Evolutionary conservation across 2,329 filamentous ascomycete species (phyloP).

Genomic region (Colletotrichum magnum): DNA sequence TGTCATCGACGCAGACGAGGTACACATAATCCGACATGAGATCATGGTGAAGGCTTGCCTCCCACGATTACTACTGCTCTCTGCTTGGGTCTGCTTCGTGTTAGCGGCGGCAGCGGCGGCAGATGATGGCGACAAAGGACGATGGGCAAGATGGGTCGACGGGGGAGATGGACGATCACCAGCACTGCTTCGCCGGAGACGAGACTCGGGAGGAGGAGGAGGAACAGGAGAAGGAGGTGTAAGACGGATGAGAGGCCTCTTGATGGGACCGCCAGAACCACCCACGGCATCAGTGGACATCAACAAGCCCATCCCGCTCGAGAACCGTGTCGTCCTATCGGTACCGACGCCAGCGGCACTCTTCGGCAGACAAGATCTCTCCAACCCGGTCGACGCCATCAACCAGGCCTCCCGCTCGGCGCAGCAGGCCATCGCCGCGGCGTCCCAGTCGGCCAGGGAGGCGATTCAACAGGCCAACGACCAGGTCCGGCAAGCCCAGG

Average conservation of each 20-base stretch:
- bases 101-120: conserved; percentile 11
- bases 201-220: not conserved
- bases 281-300: conserved; percentile 29
- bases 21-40: conserved; percentile 34
- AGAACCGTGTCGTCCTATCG: conserved; percentile 35
- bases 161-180: conserved; percentile 7
- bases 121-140: conserved; percentile 13
- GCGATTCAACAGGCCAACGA: conserved; percentile 45
- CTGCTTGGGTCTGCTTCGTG: conserved; percentile 12
- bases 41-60: conserved; percentile 41
- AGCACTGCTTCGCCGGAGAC: conserved; percentile 25
- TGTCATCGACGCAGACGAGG: conserved; percentile 18
- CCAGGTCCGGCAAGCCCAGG: conserved; percentile 44
- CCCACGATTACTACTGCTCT: conserved; percentile 31
- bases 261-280: conserved; percentile 15
- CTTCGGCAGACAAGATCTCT: conserved; percentile 25
- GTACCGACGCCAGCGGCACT: conserved; percentile 34
- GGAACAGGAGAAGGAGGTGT: not conserved
- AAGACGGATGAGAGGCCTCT: not conserved
- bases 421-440: conserved; percentile 37
- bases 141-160: conserved; percentile 23
- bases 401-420: conserved; percentile 36
- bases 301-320: conserved; percentile 26
- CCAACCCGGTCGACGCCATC: conserved; percentile 36
- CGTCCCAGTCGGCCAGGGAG: conserved; percentile 40